phyloP scores from a whole-genome alignment of 257 asterid genomes.

The Solanum corneliomulleri region DNA sequence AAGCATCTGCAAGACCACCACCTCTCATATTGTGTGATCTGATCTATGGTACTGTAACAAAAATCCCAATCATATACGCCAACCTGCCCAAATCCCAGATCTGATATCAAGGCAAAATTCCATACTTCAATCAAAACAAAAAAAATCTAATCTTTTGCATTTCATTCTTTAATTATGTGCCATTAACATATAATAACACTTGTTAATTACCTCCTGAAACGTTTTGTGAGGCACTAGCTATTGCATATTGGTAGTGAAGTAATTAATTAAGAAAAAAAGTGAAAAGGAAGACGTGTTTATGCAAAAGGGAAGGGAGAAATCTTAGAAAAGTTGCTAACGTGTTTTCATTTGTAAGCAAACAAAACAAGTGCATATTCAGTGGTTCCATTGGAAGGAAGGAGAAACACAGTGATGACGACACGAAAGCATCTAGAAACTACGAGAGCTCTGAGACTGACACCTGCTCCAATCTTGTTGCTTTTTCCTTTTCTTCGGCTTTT shows the following conservation, averaged over 20 bases:
- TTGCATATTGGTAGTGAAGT: background rate
- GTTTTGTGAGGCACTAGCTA: background rate
- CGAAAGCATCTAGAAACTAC: background rate
- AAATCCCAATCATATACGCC: slow-evolving; percentile 17
- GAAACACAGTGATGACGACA: background rate
- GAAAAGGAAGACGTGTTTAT: background rate
- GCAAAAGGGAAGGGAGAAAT: background rate
- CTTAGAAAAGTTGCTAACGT: background rate
- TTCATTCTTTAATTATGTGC: background rate
- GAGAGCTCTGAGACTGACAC: background rate
- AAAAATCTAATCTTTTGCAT: background rate
- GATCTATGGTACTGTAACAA: background rate
- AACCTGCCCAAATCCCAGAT: background rate
- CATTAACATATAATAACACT: background rate
- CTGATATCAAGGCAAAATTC: background rate
- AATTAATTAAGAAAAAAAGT: background rate
- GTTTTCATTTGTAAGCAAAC: background rate
- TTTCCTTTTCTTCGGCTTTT: background rate
- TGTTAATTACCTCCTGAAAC: background rate
- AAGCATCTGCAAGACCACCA: slow-evolving; percentile 34
- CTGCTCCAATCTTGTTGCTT: background rate
- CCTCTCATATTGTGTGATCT: slow-evolving; percentile 16
- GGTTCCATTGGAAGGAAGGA: background rate
- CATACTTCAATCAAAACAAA: background rate
- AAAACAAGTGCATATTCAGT: background rate